Evolutionary conservation across 2,329 filamentous ascomycete genomes (phyloP).

Genomic region (Xylaria sp.): DNA sequence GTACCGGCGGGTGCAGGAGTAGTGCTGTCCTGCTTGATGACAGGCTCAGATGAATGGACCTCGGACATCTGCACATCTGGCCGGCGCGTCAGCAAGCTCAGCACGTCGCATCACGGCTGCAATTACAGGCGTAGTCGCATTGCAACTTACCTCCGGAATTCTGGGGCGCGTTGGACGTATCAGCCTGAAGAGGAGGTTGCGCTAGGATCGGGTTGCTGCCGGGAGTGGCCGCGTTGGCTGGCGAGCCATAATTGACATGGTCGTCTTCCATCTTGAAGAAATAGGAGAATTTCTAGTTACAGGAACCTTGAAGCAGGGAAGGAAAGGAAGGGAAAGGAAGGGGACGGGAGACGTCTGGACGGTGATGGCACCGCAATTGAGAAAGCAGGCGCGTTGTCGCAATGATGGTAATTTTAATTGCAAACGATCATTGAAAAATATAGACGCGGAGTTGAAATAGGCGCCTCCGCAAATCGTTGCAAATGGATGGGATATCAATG

Average conservation of each 20-base stretch:
- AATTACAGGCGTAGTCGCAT: conserved; percentile 5
- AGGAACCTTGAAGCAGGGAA: neutral
- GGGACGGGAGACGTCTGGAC: conserved; percentile 1
- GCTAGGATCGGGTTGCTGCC: conserved; percentile 59
- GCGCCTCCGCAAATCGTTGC: conserved; percentile 6
- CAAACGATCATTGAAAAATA: conserved; percentile 24
- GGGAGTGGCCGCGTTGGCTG: conserved; percentile 59
- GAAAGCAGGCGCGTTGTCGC: conserved; percentile 27
- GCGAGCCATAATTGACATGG: conserved; percentile 59
- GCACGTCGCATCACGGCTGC: conserved; percentile 7
- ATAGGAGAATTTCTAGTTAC: conserved; percentile 10
- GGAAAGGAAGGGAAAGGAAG: conserved; percentile 6
- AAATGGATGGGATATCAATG: conserved; percentile 8
- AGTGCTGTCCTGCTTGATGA: conserved; percentile 63
- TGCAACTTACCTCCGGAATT: conserved; percentile 49
- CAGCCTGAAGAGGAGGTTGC: conserved; percentile 55
- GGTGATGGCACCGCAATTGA: neutral
- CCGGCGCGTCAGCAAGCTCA: conserved; percentile 27
- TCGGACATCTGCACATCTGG: conserved; percentile 69
- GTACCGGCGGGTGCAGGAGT: conserved; percentile 57
- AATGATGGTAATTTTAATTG: conserved; percentile 16
- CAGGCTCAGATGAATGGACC: conserved; percentile 47
- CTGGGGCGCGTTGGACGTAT: conserved; percentile 42
- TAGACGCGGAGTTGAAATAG: conserved; percentile 9
- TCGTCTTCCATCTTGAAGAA: conserved; percentile 59